These are phyloP conservation scores for Colletotrichum aenigma DNA, from an alignment of 2,329 filamentous ascomycete genomes.

Conservation along the genomic window DNA sequence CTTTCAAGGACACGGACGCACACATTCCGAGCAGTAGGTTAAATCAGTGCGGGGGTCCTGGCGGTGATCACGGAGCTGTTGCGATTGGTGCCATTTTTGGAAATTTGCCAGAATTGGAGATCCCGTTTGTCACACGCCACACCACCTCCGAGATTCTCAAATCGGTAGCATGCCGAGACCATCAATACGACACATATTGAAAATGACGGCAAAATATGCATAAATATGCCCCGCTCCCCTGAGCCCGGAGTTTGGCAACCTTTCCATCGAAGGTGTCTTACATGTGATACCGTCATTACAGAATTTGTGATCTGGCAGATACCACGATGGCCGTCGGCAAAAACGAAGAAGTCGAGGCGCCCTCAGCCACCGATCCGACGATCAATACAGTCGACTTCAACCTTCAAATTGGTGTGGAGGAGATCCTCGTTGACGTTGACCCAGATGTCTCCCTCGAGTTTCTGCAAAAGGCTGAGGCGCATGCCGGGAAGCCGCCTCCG, in stretches of 20 bases:
- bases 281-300: not conserved
- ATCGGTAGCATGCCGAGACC: not conserved
- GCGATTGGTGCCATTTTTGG: constrained; percentile 11
- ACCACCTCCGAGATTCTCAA: not conserved
- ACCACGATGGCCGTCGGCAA: not conserved
- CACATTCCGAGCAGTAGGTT: not conserved
- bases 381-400: constrained; percentile 18
- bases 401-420: constrained; percentile 23
- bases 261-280: not conserved
- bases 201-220: not conserved
- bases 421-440: constrained; percentile 25
- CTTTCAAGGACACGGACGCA: not conserved
- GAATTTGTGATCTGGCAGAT: not conserved
- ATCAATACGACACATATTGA: not conserved
- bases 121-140: not conserved
- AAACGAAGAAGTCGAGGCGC: not conserved
- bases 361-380: not conserved
- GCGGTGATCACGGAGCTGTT: not conserved
- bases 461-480: constrained; percentile 22
- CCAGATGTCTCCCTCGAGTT: constrained; percentile 25
- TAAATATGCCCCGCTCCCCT: not conserved
- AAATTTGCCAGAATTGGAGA: not conserved
- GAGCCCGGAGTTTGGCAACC: too few relatives aligned
- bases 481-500: constrained; percentile 23
- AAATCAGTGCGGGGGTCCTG: not conserved